Evolutionary conservation across 306 rosid species (phyloP), one percentile per base, ranked within the genome.

Genomic region (Fragaria nilgerrensis): DNA sequence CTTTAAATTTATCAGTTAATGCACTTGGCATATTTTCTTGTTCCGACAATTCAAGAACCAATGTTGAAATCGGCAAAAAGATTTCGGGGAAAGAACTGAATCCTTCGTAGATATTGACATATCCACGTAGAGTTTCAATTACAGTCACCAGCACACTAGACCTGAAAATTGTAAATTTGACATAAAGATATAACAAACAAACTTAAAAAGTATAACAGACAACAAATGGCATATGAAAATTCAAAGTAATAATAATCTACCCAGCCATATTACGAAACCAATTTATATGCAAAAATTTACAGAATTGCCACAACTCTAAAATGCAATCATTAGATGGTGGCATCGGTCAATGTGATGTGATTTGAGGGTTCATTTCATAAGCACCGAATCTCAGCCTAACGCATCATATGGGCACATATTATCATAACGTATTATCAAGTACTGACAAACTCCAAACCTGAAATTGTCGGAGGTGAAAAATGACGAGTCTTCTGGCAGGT

Each of bases 51-150:
- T 85, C 93, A 48, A 52, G 77, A 79, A 94, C 63, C 68, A 87
- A 78, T 25, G 64, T 74, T 43, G 83, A 86, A 83, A 90, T 78
- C 6, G 95, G 98, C 84, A 62, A 78, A 82, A 94, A 94, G 2
- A 87, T 84, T 85, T 92, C 97, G 1, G 98, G 93, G 82, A 92
- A 95, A 70, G 97, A 90, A 79, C 91, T 87, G 65, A 90, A 82
- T 70, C 89, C 89, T 65, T 77, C 88, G 19, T 87, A 95, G 72
- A 73, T 27, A 23, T 80, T 74, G 22, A 85, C 83, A 81, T 64
- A 92, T 77, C 91, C 97, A 48, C 74, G 77, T 25, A 95, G 84
- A 69, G 95, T 89, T 87, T 90, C 97, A 52, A 87, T 62, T 27
- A 84, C 81, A 4, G 90, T 82, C 76, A 77, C 65, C 84, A 94